A percentile compares a stretch with the other conserved stretches of the same genome.
phyloP scores from a whole-genome alignment of 495 filamentous ascomycete species.

The Ramalina intermedia region DNA sequence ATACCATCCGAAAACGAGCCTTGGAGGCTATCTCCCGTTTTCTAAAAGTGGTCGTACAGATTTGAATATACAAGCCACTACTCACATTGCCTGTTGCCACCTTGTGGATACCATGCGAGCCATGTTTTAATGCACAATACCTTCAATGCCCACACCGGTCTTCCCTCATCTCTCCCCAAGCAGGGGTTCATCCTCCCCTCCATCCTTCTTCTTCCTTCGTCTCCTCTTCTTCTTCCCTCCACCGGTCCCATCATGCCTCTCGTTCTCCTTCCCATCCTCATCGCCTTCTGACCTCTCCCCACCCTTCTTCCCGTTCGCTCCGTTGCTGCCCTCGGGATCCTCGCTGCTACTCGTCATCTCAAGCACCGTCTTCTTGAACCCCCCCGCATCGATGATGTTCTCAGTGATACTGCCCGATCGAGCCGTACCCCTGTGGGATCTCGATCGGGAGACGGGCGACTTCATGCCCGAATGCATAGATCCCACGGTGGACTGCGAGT shows the following conservation, averaged over 20 bases:
- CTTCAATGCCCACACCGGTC: not conserved
- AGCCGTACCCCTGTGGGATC: constrained; percentile 36
- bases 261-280: constrained; percentile 16
- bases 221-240: constrained; percentile 27
- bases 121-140: no score
- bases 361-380: constrained; percentile 72
- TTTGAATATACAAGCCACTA: no score
- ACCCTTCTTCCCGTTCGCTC: constrained; percentile 7
- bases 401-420: constrained; percentile 83
- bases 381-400: constrained; percentile 67
- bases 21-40: no score
- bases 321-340: constrained; percentile 9
- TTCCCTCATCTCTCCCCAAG: not conserved
- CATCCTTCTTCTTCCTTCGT: constrained; percentile 22
- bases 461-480: constrained; percentile 21
- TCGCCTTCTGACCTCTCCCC: constrained; percentile 14
- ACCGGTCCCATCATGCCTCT: constrained; percentile 4
- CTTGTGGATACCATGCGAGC: no score
- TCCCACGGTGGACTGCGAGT: constrained; percentile 22
- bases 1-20: no score
- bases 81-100: no score
- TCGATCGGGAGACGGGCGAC: constrained; percentile 16
- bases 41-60: no score
- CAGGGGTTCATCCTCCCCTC: constrained; percentile 6
- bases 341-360: constrained; percentile 48